These are phyloP conservation scores for Phallus indusiatus DNA, from an alignment of 768 basidiomycete genomes.

Conservation along the genomic window DNA sequence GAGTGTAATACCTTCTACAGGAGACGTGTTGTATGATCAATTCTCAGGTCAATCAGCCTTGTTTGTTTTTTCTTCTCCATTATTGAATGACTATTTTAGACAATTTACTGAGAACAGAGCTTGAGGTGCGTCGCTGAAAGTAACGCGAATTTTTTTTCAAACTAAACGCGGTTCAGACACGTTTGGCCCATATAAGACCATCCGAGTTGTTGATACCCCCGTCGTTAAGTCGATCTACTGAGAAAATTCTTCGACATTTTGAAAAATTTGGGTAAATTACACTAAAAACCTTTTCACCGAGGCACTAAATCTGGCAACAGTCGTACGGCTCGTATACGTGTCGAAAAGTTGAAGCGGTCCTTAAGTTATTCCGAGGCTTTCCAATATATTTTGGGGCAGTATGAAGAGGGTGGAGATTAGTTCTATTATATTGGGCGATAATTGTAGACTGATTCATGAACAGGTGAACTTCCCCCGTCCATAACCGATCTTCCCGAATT, in stretches of 20 bases:
- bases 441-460: no score
- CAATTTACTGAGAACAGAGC: slow-evolving; percentile 74
- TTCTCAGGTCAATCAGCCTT: slow-evolving; percentile 51
- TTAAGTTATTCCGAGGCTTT: slow-evolving; percentile 67
- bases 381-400: slow-evolving; percentile 53
- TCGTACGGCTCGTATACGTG: slow-evolving; percentile 30
- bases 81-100: slow-evolving; percentile 34
- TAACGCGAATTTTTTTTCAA: not conserved
- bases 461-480: slow-evolving; percentile 55
- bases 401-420: slow-evolving; percentile 29
- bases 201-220: slow-evolving; percentile 67
- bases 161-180: slow-evolving; percentile 42
- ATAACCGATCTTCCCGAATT: slow-evolving; percentile 58
- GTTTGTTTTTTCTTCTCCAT: not conserved
- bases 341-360: slow-evolving; percentile 46
- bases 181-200: slow-evolving; percentile 78
- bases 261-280: slow-evolving; percentile 37
- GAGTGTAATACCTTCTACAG: slow-evolving; percentile 75
- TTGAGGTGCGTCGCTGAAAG: slow-evolving; percentile 46
- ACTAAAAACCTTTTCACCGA: not conserved
- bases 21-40: slow-evolving; percentile 90
- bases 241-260: slow-evolving; percentile 67
- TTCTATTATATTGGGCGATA: not conserved
- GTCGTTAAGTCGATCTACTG: slow-evolving; percentile 57
- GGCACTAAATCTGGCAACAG: not conserved